phyloP scores from a whole-genome alignment of 768 basidiomycete species.

The Scleroderma citrinum region DNA sequence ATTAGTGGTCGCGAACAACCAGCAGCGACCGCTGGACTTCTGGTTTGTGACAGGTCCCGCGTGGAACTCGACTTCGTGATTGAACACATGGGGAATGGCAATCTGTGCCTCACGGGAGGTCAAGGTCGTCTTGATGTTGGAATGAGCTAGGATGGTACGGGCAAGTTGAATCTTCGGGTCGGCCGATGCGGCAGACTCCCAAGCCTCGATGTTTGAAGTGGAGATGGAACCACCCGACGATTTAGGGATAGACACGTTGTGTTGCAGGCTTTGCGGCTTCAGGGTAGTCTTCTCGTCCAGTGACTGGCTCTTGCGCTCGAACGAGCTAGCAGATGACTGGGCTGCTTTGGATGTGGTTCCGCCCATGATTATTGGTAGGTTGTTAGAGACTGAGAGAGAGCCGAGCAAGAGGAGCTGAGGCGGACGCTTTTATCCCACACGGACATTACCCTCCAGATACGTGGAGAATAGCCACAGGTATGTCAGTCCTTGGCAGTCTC shows the following conservation, averaged over 20 bases:
- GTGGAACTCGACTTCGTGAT: conserved; percentile 72
- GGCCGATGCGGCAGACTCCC: conserved; percentile 53
- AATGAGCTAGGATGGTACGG: conserved; percentile 69
- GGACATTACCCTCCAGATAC: too few species aligned
- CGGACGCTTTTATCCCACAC: too few species aligned
- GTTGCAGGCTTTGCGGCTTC: neutral
- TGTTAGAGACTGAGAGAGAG: neutral
- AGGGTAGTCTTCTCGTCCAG: conserved; percentile 22
- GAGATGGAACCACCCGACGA: conserved; percentile 62
- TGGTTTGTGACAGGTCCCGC: conserved; percentile 82
- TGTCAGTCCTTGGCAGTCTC: too few species aligned
- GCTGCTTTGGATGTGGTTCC: conserved; percentile 19
- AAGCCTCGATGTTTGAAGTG: conserved; percentile 50
- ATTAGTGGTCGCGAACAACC: conserved; percentile 93
- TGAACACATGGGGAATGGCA: conserved; percentile 75
- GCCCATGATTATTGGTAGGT: conserved; percentile 16
- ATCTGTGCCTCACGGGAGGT: conserved; percentile 57
- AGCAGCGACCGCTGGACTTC: conserved; percentile 86
- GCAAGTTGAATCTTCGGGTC: conserved; percentile 65
- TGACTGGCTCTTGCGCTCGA: conserved; percentile 16
- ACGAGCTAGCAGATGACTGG: conserved; percentile 7
- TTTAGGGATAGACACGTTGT: conserved; percentile 11
- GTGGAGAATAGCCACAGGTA: too few species aligned
- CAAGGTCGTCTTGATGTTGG: conserved; percentile 58
- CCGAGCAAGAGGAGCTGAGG: neutral